Evolutionary conservation across 148 eudicot species (phyloP), one percentile per base, ranked within the genome.

Genomic region (Cornus suecica): DNA sequence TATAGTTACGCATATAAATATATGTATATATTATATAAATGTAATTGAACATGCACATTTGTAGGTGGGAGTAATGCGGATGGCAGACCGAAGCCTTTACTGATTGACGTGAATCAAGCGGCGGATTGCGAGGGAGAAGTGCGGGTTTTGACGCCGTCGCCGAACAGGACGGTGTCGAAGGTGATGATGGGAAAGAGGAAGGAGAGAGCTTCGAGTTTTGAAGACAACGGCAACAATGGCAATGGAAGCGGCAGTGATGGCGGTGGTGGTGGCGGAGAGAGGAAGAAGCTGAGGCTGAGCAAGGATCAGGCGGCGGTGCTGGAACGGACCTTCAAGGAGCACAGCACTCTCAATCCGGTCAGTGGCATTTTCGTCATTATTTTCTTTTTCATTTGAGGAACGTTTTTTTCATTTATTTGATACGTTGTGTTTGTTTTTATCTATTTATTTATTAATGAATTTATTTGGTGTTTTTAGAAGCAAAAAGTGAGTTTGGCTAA

Each of bases 91-190:
- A 18, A 60, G 20, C 62, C 31, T 15, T 68, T 79, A 27, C 85
- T 72, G 13, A 77, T 86, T 45, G 87, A 84, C 24, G 60, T 85
- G 54, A 91, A 86, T 62, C 80, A 73, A 37, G 80, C 78, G 65
- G 77, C 72, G 51, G 90, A 84, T 24, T 68, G 67, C 2, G 93
- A 90, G 60, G 84, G 71, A 28, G 81, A 78, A 54, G 51, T 29
- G 68, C 81, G 78, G 66, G 86, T 74, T 7, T 88, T 85, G 29
- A 90, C 97, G 1, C 97, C 86, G 29, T 92, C 97, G 1, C 97
- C 97, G 28, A 87, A 92, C 81, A 92, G 97, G 83, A 86, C 94
- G 42, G 68, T 86, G n/a, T 87, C 97, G 66, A 88, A 87, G 58
- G 73, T 78, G 34, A 86, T 81, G 29, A 87, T 86, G 3, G 20